Conservation (phyloP, 768 basidiomycete species). For the Pleurotus sapidus region DNA sequence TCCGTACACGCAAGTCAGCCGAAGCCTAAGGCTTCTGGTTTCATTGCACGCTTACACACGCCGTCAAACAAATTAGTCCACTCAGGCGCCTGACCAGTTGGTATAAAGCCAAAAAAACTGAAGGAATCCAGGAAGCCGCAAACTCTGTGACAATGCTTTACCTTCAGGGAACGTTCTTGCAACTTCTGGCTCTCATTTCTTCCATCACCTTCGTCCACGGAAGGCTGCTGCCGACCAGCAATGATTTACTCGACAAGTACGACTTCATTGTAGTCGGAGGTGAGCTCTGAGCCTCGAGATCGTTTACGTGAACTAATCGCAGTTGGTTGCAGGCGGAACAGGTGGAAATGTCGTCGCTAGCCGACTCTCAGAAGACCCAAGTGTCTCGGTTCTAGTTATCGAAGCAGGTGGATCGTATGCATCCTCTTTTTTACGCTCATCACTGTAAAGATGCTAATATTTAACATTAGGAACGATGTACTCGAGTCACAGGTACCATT, state of each 20-base stretch:
- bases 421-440: background rate
- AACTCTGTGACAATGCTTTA: too few species aligned
- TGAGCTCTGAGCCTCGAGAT: background rate
- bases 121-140: too few species aligned
- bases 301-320: background rate
- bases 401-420: constrained; percentile 23
- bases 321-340: constrained; percentile 14
- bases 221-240: background rate
- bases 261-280: background rate
- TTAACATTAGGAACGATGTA: background rate
- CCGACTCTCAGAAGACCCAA: constrained; percentile 19
- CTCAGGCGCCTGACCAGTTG: too few species aligned
- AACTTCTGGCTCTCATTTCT: too few species aligned
- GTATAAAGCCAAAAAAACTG: too few species aligned
- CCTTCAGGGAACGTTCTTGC: too few species aligned
- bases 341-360: constrained; percentile 23
- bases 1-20: too few species aligned
- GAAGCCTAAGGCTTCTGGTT: too few species aligned
- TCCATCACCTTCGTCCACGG: background rate
- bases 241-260: background rate
- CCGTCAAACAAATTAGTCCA: too few species aligned
- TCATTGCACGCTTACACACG: too few species aligned
- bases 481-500: background rate
- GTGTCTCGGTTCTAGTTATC: constrained; percentile 19
- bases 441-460: background rate